Base-by-base conservation (phyloP, 768 basidiomycete species). In the Cytidiella melzeri region DNA sequence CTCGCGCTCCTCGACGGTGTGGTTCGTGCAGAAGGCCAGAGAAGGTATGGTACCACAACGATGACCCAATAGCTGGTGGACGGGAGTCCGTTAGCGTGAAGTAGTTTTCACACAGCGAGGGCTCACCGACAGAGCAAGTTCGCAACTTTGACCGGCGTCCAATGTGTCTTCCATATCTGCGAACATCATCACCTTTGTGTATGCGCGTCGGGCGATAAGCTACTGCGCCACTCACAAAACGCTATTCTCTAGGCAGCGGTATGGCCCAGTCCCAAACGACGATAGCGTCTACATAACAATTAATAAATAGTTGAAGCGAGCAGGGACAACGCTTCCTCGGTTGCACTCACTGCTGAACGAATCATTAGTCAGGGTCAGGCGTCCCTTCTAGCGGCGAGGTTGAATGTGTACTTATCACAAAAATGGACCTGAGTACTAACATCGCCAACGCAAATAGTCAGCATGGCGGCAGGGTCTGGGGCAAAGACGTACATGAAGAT, bases 221-320 rank as follows among this genome's bases (percentile, higher is more conserved):
- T 10, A 45, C 44, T 50, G 53, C 46, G 46, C 47, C 43, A 67
- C 73, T 58, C 67, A 88, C 87, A 67, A 84, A 88, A 60, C 78
- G 77, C 71, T 80, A 88, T 66, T 89, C 87, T 68, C 84, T 74
- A 37, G 83, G 80, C 51, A 89, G 65, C 64, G 83, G 84, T 61
- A 85, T 81, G 62, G 85, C 71, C 87, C 87, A 90, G 71, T 90
- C 87, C 87, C 87, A 90, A 45, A 88, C 66, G 52, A 87, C 81
- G 43, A 90, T 81, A 48, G 87, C 83, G 66, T 90, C 87, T 89
- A 61, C 39, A 9, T 40, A 20, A 44, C n/a, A n/a, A n/a, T n/a
- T n/a, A n/a, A n/a, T n/a, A n/a, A n/a, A n/a, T n/a, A n/a, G n/a
- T n/a, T n/a, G n/a, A n/a, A n/a, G n/a, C n/a, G n/a, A n/a, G n/a